Evolutionary conservation across 805 yeast species (phyloP), one percentile per base, ranked within the genome.

Genomic region (Torulaspora indica): DNA sequence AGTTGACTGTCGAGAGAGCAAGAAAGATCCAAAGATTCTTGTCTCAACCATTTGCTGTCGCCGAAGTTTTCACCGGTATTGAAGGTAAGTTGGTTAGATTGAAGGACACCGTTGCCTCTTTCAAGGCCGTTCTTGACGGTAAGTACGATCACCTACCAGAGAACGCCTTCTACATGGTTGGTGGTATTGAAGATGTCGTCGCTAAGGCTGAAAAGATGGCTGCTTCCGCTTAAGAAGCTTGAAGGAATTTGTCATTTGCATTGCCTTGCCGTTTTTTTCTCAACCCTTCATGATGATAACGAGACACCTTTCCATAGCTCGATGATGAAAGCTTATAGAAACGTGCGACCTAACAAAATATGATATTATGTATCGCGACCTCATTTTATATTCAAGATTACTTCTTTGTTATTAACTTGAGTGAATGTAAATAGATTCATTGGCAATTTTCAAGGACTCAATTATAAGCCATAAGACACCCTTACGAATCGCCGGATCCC

Each of bases 161-260:
- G 80, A 86, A 84, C 72, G 98, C 98, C 66, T 93, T 93, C 95
- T 93, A 93, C 77, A 93, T 93, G 98, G 98, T 93, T 75, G 98
- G 98, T 79, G 96, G 96, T 79, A 90, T 93, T 68, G 97, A 90
- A 73, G 98, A 93, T 75, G 98, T 82, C 64, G 74, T 89, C 72
- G 95, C 97, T 70, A 93, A 93, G 83, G 98, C 97, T 70, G 98
- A 93, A 78, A 90, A 91, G 80, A 75, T 93, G 72, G 98, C 98
- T 74, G 81, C 95, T 72, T 96, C 88, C 73, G 77, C 88, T 68
- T 81, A 80, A 48, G 45, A 28, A 30, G 42, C 35, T 23, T 33
- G 20, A 31, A 34, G 22, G 37, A 20, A 17, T 18, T 22, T 35
- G 23, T 38, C 42, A 43, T 33, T 31, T 35, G 43, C 43, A 38